A percentile compares a stretch with the other conserved stretches of the same genome.
Evolutionary conservation across 164 flowering plant species (phyloP).

Genomic region (Magnolia kwangsiensis): DNA sequence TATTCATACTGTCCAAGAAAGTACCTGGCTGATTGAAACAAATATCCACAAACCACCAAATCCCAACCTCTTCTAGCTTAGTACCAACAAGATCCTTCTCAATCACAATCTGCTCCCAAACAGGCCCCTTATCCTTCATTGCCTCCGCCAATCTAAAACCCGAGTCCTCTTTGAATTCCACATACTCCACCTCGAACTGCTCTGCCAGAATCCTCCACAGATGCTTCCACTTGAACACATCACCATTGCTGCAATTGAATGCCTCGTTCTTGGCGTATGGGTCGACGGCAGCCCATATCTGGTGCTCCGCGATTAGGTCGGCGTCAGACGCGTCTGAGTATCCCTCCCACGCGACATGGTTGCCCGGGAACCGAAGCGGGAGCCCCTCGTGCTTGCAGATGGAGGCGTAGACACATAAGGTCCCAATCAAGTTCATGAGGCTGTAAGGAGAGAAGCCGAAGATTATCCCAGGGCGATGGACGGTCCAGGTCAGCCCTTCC

Average conservation of each 20-base stretch:
- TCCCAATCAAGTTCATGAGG: conserved; percentile 62
- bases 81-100: conserved; percentile 48
- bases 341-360: conserved; percentile 50
- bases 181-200: conserved; percentile 57
- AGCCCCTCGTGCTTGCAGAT: conserved; percentile 68
- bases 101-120: conserved; percentile 80
- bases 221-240: conserved; percentile 84
- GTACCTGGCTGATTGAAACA: conserved; percentile 17
- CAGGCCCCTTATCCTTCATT: conserved; percentile 65
- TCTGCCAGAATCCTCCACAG: conserved; percentile 73
- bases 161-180: conserved; percentile 32
- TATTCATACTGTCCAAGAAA: conserved; percentile 57
- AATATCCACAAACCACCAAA: conserved; percentile 63
- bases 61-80: conserved; percentile 55
- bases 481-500: conserved; percentile 63
- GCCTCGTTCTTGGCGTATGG: conserved; percentile 75
- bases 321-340: conserved; percentile 61
- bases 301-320: conserved; percentile 83
- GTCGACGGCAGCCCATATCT: conserved; percentile 85
- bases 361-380: conserved; percentile 57
- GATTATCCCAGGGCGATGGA: conserved; percentile 58
- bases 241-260: conserved; percentile 75
- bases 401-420: conserved; percentile 70
- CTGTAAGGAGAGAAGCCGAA: conserved; percentile 82
- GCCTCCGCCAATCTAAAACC: conserved; percentile 38